Percentiles rank a stretch among this genome's conserved stretches.
phyloP scores from a whole-genome alignment of 306 rosid genomes.

The Corylus americana region DNA sequence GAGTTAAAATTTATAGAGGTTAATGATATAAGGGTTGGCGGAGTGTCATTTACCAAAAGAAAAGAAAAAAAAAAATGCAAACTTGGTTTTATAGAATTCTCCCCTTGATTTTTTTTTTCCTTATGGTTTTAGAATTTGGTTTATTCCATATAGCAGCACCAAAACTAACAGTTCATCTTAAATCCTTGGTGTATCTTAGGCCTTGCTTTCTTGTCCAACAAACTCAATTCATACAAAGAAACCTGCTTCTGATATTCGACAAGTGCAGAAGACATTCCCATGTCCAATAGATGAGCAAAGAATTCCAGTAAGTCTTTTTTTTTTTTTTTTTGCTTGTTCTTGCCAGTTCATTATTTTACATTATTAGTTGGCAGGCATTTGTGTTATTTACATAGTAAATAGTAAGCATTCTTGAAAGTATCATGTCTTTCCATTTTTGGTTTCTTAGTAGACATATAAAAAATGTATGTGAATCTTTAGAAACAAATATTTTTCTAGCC shows the following conservation, averaged over 20 bases:
- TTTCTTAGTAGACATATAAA: background rate
- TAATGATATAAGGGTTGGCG: no score
- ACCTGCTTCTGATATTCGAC: conserved; percentile 7
- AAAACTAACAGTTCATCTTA: background rate
- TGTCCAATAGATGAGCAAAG: conserved; percentile 14
- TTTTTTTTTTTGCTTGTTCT: background rate
- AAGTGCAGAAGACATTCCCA: conserved; percentile 15
- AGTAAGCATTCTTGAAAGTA: background rate
- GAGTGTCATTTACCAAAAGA: no score
- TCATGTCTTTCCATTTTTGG: background rate
- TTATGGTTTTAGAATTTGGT: background rate
- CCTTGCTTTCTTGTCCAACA: conserved; percentile 19
- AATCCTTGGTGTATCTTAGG: background rate
- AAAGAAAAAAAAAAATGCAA: background rate
- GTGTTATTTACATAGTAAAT: background rate
- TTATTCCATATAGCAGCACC: background rate
- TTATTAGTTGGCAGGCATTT: background rate
- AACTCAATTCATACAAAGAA: conserved; percentile 23
- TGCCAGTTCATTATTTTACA: background rate
- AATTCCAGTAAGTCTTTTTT: background rate
- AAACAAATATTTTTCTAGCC: background rate
- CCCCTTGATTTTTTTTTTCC: background rate
- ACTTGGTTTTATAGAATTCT: background rate
- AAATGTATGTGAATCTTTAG: background rate
- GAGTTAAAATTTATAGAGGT: no score